Percentiles rank a stretch among this genome's conserved stretches.
Evolutionary conservation across 208 protist species (phyloP).

Genomic region (Wallacemonas collosoma): DNA sequence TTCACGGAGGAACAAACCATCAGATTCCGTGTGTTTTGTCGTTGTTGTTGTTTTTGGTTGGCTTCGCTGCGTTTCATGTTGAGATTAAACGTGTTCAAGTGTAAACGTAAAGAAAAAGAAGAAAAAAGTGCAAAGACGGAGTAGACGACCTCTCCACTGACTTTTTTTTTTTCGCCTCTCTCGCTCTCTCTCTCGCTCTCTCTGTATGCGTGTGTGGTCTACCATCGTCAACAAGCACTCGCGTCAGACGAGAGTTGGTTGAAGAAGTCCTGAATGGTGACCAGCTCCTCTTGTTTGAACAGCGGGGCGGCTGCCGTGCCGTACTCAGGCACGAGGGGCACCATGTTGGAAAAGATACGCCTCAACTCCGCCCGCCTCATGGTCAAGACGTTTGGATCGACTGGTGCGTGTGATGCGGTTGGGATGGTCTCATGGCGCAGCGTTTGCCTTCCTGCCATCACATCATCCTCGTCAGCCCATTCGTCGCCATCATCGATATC

Average conservation of each 20-base stretch:
- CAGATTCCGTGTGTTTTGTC: too few relatives aligned
- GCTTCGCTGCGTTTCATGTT: not conserved
- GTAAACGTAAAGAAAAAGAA: slow-evolving; percentile 5
- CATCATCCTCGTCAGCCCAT: slow-evolving; percentile 21
- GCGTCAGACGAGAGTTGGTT: not conserved
- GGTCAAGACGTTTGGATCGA: not conserved
- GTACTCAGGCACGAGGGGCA: slow-evolving; percentile 21
- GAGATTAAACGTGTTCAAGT: too few relatives aligned
- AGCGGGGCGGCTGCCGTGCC: slow-evolving; percentile 11
- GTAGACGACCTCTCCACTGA: too few relatives aligned
- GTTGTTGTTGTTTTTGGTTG: slow-evolving; percentile 9
- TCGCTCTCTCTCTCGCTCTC: not conserved
- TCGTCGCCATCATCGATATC: slow-evolving; percentile 27
- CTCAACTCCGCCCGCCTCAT: slow-evolving; percentile 6
- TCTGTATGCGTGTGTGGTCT: too few relatives aligned
- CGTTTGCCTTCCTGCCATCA: not conserved
- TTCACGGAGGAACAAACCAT: too few relatives aligned
- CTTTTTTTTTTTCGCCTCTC: too few relatives aligned
- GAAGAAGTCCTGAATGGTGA: slow-evolving; percentile 13
- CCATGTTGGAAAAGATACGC: slow-evolving; percentile 19
- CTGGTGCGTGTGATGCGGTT: not conserved
- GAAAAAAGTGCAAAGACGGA: slow-evolving; percentile 15
- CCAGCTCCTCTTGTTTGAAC: slow-evolving; percentile 22
- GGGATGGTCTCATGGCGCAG: not conserved
- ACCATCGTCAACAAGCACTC: too few relatives aligned